Percentiles rank a stretch among this genome's conserved stretches.
Conservation (phyloP, 352 stramenopile genomes). For the Lagenidium sp. region DNA sequence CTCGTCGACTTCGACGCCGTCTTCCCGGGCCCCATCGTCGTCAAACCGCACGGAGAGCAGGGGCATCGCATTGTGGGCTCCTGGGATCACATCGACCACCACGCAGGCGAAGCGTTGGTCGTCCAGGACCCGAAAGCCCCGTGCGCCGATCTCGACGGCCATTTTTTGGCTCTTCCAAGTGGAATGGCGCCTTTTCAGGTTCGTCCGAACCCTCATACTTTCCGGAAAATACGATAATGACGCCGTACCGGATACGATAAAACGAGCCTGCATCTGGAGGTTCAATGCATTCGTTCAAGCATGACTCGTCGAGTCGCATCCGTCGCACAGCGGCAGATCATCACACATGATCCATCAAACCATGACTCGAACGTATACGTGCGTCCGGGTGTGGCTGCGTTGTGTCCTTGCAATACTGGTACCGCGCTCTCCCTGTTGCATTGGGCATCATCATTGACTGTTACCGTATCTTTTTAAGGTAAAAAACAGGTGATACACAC, state of each 20-base stretch:
- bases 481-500: neutral
- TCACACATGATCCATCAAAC: conserved; percentile 7
- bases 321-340: too few species aligned
- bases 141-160: conserved; percentile 1
- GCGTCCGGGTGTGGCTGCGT: too few species aligned
- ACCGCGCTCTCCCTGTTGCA: neutral
- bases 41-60: conserved; percentile 19
- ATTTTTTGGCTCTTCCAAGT: neutral
- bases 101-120: conserved; percentile 20
- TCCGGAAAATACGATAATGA: too few species aligned
- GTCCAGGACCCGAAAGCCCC: conserved; percentile 18
- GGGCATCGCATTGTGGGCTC: too few species aligned
- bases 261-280: too few species aligned
- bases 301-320: too few species aligned
- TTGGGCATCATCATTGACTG: neutral
- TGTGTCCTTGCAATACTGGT: neutral
- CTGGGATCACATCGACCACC: conserved; percentile 1
- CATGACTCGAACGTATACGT: conserved; percentile 6
- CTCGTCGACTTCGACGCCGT: conserved; percentile 15
- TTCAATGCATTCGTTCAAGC: too few species aligned
- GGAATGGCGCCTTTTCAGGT: neutral
- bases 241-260: too few species aligned
- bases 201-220: neutral
- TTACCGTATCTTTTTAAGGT: neutral
- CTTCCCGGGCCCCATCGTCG: conserved; percentile 18